phyloP scores from a whole-genome alignment of 352 stramenopile species.

The Globisporangium recalcitrans region DNA sequence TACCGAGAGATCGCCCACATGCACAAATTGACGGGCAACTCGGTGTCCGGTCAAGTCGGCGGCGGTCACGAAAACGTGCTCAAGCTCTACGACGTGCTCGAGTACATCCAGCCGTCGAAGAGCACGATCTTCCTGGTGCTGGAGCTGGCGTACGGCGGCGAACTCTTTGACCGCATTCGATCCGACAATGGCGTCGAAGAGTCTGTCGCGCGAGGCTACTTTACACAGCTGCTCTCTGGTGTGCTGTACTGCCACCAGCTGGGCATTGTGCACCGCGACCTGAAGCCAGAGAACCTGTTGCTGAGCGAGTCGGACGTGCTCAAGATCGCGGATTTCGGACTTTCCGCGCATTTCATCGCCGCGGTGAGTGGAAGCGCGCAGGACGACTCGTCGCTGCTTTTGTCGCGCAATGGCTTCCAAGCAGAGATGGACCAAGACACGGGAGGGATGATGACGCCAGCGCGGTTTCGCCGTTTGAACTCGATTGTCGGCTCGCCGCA shows the following conservation, averaged over 20 bases:
- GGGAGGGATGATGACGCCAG: conserved; percentile 12
- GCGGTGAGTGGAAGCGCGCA: conserved; percentile 42
- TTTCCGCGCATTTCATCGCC: conserved; percentile 90
- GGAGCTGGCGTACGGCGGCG: conserved; percentile 86
- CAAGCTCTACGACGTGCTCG: conserved; percentile 94
- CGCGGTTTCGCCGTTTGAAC: conserved; percentile 86
- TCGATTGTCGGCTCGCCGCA: conserved; percentile 95
- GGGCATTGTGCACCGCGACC: conserved; percentile 92
- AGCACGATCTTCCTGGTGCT: conserved; percentile 92
- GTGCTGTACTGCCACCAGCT: conserved; percentile 89
- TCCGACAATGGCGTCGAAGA: conserved; percentile 82
- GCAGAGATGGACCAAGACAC: conserved; percentile 29
- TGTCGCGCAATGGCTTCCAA: conserved; percentile 7
- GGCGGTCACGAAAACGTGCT: conserved; percentile 93
- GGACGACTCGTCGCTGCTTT: conserved; percentile 22
- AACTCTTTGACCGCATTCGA: conserved; percentile 93
- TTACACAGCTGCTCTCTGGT: conserved; percentile 84
- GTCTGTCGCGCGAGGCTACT: conserved; percentile 76
- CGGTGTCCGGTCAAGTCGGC: conserved; percentile 59
- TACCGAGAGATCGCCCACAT: conserved; percentile 96
- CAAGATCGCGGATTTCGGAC: conserved; percentile 94
- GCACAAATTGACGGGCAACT: conserved; percentile 87
- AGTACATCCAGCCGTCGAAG: conserved; percentile 93
- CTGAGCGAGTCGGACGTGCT: conserved; percentile 87
- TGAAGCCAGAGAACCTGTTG: conserved; percentile 97